Evolutionary conservation across 768 basidiomycete genomes (phyloP).

Genomic region (Tulasnella sp.): DNA sequence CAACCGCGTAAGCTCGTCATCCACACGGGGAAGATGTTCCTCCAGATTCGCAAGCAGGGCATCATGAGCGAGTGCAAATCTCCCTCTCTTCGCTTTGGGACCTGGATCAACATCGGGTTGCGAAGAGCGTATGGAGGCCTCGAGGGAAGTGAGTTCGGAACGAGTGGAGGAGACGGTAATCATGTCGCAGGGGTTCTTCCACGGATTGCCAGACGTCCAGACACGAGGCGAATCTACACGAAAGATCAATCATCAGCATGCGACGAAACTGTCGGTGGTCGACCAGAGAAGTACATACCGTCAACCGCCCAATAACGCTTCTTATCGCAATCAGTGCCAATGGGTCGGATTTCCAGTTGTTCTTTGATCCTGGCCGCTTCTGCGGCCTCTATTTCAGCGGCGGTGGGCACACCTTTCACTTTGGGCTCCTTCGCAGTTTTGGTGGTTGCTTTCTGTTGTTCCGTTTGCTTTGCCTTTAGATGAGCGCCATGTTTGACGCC

Average conservation of each 20-base stretch:
- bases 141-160: conserved; percentile 61
- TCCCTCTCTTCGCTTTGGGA: conserved; percentile 32
- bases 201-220: conserved; percentile 82
- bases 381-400: neutral
- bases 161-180: conserved; percentile 64
- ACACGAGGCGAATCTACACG: conserved; percentile 73
- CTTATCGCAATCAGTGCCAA: conserved; percentile 71
- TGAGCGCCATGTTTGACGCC: conserved; percentile 66
- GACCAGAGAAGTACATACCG: conserved; percentile 61
- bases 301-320: conserved; percentile 84
- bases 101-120: conserved; percentile 25
- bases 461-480: conserved; percentile 17
- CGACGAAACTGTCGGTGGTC: neutral
- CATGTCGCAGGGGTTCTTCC: conserved; percentile 77
- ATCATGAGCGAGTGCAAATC: conserved; percentile 58
- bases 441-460: conserved; percentile 4
- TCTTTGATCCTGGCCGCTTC: conserved; percentile 61
- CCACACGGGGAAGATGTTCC: conserved; percentile 56
- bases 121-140: conserved; percentile 56
- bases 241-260: neutral
- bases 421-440: conserved; percentile 1
- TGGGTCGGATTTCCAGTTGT: conserved; percentile 59
- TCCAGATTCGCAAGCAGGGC: conserved; percentile 60
- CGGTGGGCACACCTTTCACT: neutral
- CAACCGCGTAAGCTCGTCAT: conserved; percentile 48